Evolutionary conservation across 148 eudicot species (phyloP), one percentile per base, ranked within the genome.

Genomic region (Limonium bicolor): DNA sequence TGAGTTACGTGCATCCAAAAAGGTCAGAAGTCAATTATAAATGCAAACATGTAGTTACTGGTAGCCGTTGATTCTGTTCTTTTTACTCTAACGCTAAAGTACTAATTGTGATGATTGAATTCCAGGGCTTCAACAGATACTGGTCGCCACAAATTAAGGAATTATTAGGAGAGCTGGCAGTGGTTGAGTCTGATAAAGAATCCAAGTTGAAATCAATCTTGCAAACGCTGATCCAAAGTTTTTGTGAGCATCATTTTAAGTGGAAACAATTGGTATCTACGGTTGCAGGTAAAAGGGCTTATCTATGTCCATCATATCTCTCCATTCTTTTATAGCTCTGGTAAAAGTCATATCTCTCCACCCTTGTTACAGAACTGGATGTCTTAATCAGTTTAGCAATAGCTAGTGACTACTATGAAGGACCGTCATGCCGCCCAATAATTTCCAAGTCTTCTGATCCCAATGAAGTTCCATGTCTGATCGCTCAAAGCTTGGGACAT

Each of bases 1-100:
- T 33, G 99, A 92, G 67, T 54, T 92, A 49, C 69, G 67, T 35
- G 85, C 99, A 36, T 92, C 99, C 53, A 92, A 78, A 67, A 92
- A 92, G 99, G 99, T 82, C 7, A 1, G 3, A 13, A 25, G n/a
- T n/a, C n/a, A n/a, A n/a, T n/a, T n/a, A n/a, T n/a, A n/a, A n/a
- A n/a, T n/a, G n/a, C n/a, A n/a, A n/a, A n/a, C n/a, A n/a, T n/a
- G n/a, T n/a, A n/a, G n/a, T n/a, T n/a, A n/a, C n/a, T n/a, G n/a
- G n/a, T n/a, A n/a, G n/a, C n/a, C n/a, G n/a, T n/a, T n/a, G n/a
- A n/a, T n/a, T n/a, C n/a, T n/a, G n/a, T n/a, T n/a, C n/a, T n/a
- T n/a, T n/a, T n/a, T n/a, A n/a, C n/a, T n/a, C n/a, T n/a, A n/a
- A n/a, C n/a, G n/a, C n/a, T n/a, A n/a, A n/a, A n/a, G n/a, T n/a